Evolutionary conservation across 257 asterid genomes (phyloP), one percentile per base, ranked within the genome.

Genomic region (Nicotiana attenuata): DNA sequence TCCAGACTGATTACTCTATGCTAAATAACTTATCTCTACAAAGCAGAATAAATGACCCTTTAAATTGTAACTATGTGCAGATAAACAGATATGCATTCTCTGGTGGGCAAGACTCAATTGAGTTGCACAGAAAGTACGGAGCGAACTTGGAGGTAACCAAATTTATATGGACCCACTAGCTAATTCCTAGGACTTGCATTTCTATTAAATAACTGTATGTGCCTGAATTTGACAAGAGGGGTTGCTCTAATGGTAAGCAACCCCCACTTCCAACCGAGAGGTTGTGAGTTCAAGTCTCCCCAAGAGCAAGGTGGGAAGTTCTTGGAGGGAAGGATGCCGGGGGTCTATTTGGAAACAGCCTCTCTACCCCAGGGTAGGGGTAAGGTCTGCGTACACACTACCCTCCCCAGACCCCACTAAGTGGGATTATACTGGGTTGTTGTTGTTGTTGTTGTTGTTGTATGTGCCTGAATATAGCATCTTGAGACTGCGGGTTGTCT

Each of bases 31-130:
- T 73, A 47, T 73, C 15, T 73, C 16, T 2, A 47, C 50, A 22
- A 41, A 71, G 57, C 41, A n/a, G 29, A 24, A 47, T 22, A 73
- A 41, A 73, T 67, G 33, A 60, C 76, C 65, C 64, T 65, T 82
- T 69, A 65, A 9, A 55, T 64, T 14, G 60, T 26, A 76, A 76
- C 75, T 35, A 77, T 83, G 29, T 65, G 24, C 93, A 94, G 99
- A 52, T 96, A 78, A 93, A 96, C 88, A 92, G 85, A 85, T 93
- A 88, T 76, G 98, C 99, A 41, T 96, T 96, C 85, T 96, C 98
- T 80, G 99, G 99, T 2, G 99, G 99, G 84, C 97, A 92, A 90
- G 98, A 93, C 87, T 92, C 97, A 45, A 78, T 91, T 33, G 99
- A 96, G 83, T 91, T 92, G 81, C 99, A 96, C 84, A 83, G 96